phyloP scores from a whole-genome alignment of 2,329 filamentous ascomycete species.

The Curvularia sp. region DNA sequence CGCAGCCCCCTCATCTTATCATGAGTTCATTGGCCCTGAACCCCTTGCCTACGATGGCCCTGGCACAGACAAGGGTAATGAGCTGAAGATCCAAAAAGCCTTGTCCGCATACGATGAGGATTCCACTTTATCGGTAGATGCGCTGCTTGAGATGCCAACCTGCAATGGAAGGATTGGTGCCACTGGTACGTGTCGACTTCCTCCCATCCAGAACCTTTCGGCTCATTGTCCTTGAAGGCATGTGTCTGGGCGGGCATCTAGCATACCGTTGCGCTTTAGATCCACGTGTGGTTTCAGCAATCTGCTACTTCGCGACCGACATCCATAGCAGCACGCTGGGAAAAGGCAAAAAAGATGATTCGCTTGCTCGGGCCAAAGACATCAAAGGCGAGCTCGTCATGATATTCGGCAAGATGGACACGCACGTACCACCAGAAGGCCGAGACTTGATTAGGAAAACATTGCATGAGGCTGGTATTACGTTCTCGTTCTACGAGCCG shows the following conservation, averaged over 20 bases:
- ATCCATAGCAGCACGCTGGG: conserved; percentile 83
- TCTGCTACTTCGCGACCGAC: conserved; percentile 93
- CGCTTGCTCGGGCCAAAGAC: conserved; percentile 65
- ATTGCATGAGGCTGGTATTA: conserved; percentile 75
- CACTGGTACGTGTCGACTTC: conserved; percentile 31
- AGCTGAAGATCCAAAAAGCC: conserved; percentile 85
- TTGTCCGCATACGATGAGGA: conserved; percentile 81
- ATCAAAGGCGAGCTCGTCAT: conserved; percentile 82
- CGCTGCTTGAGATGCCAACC: conserved; percentile 52
- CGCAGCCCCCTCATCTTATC: conserved; percentile 87
- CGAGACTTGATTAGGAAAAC: conserved; percentile 84
- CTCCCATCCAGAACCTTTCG: conserved; percentile 53
- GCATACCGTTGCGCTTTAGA: conserved; percentile 78
- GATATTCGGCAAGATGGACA: conserved; percentile 93
- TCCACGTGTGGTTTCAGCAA: conserved; percentile 74
- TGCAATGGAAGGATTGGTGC: conserved; percentile 73
- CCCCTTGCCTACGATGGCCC: conserved; percentile 84
- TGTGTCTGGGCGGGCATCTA: conserved; percentile 93
- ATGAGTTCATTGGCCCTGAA: conserved; percentile 89
- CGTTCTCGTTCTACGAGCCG: conserved; percentile 85
- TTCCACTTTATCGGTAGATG: conserved; percentile 54
- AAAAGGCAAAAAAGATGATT: conserved; percentile 69
- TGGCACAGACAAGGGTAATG: conserved; percentile 87
- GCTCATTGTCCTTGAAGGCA: conserved; percentile 62
- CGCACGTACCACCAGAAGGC: conserved; percentile 83